Evolutionary conservation across 257 asterid species (phyloP).

Genomic region (Solanum medicagineum): DNA sequence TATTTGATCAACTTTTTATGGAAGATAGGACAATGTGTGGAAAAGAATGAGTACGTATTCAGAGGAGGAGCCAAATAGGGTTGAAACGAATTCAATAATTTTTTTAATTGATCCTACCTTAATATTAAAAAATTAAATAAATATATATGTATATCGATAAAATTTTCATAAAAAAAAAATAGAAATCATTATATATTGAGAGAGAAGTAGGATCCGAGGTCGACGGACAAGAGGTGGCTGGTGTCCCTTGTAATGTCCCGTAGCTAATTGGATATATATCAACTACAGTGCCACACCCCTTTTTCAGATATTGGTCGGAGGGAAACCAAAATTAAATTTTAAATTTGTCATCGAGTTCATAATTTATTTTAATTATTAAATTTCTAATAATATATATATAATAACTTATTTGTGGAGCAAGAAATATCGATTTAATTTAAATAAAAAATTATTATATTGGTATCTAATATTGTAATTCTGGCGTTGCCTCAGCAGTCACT

Average conservation of each 20-base stretch:
- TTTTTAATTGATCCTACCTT: too few relatives aligned
- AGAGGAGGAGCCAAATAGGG: too few relatives aligned
- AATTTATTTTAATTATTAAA: background rate
- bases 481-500: background rate
- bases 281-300: constrained; percentile 7
- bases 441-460: too few relatives aligned
- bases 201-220: background rate
- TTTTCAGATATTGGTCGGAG: constrained; percentile 22
- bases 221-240: background rate
- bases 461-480: background rate
- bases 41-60: too few relatives aligned
- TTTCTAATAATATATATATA: background rate
- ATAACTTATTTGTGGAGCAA: too few relatives aligned
- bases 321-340: background rate
- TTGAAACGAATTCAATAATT: too few relatives aligned
- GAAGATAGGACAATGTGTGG: too few relatives aligned
- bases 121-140: too few relatives aligned
- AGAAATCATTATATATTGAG: background rate
- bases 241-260: background rate
- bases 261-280: constrained; percentile 23
- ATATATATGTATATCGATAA: too few relatives aligned
- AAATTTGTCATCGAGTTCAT: background rate
- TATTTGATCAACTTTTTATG: too few relatives aligned
- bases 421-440: too few relatives aligned
- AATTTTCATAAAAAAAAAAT: too few relatives aligned